Percentiles rank a stretch among this genome's conserved stretches.
Evolutionary conservation across 495 filamentous ascomycete genomes (phyloP).

Genomic region (Rostrohypoxylon terebratum): DNA sequence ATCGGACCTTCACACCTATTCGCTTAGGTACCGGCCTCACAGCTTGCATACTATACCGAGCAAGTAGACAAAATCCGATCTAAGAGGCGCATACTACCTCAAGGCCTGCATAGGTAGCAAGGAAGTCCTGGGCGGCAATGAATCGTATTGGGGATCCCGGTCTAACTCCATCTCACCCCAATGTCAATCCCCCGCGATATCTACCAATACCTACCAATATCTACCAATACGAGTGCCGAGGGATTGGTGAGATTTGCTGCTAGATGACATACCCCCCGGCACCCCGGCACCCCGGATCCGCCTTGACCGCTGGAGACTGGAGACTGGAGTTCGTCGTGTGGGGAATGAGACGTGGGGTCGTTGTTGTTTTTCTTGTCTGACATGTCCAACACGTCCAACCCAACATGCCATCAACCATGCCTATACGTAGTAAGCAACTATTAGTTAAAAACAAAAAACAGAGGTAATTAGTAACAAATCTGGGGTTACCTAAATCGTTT

Average conservation of each 20-base stretch:
- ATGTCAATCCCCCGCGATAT: slow-evolving; percentile 25
- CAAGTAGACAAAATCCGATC: neutral
- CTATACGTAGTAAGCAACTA: neutral
- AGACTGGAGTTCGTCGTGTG: slow-evolving; percentile 39
- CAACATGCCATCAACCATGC: neutral
- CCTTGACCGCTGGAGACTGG: slow-evolving; percentile 28
- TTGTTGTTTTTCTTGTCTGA: slow-evolving; percentile 4
- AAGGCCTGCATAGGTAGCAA: neutral
- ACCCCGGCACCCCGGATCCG: slow-evolving; percentile 28
- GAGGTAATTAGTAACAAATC: neutral
- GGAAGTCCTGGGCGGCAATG: slow-evolving; percentile 7
- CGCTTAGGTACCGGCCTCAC: slow-evolving; percentile 17
- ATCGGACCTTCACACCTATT: slow-evolving; percentile 18
- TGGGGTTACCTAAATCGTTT: neutral
- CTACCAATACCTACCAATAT: slow-evolving; percentile 31
- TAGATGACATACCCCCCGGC: slow-evolving; percentile 31
- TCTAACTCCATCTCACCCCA: slow-evolving; percentile 15
- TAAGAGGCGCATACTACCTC: neutral
- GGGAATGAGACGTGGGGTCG: slow-evolving; percentile 37
- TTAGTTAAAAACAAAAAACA: neutral
- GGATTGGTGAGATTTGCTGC: slow-evolving; percentile 17
- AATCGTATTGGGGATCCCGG: slow-evolving; percentile 31
- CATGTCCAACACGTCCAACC: neutral
- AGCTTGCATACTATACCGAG: neutral
- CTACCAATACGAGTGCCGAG: slow-evolving; percentile 34